Evolutionary conservation across 352 stramenopile genomes (phyloP), one percentile per base, ranked within the genome.

Genomic region (Globisporangium spiculum): DNA sequence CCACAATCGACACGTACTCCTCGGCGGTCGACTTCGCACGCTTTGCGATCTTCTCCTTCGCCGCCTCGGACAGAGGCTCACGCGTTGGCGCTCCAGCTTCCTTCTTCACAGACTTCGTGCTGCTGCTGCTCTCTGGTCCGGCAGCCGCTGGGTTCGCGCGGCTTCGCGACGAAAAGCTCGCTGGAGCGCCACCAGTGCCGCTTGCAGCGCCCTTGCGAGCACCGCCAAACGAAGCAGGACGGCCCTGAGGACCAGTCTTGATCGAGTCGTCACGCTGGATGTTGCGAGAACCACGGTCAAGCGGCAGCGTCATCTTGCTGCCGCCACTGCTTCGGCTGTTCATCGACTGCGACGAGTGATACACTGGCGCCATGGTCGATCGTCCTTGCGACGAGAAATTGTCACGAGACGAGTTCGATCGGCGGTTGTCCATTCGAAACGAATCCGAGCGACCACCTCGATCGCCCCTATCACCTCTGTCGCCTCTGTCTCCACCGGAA

Each of bases 21-120:
- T 93, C 86, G 4, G 85, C 80, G 36, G 84, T 90, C 1, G 83
- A 91, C 62, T 92, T 93, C 0, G 88, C 75, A 67, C 91, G 91
- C 72, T 93, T 93, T 14, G 67, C 77, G 60, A 94, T 88, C 46
- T 84, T 87, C 34, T 89, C 81, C 50, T 79, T 78, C 3, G 73
- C 73, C 6, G 92, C 84, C 2, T 92, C 86, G 9, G 80, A 77
- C 24, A 94, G 76, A 50, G 81, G 72, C 59, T 78, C 68, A 1
- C 80, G 65, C 60, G 72, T 77, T 5, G 66, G 56, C 44, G 71
- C 63, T 27, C 74, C 80, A 0, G 69, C 55, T 60, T 60, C 69
- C 58, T 85, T 84, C 69, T 84, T 84, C 2, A 66, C 38, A 8
- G 63, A 36, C 20, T 26, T 26, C 36, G 52, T 48, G 24, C 54